Conservation (phyloP, 2,329 filamentous ascomycete species). For the Didymella exigua region DNA sequence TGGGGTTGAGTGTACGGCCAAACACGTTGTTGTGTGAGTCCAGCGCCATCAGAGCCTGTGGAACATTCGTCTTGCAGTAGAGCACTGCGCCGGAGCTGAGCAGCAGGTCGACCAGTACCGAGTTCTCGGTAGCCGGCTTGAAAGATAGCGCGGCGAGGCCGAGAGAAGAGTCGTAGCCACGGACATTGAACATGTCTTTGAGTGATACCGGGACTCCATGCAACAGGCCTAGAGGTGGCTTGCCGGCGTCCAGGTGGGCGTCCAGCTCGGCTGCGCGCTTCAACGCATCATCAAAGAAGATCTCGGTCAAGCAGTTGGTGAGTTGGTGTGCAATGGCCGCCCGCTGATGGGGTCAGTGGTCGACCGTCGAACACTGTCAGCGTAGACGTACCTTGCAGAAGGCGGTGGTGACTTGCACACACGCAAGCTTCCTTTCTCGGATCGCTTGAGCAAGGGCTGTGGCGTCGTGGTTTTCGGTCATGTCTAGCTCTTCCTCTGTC, state of each 20-base stretch:
- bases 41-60: slow-evolving; percentile 59
- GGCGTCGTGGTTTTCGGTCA: slow-evolving; percentile 62
- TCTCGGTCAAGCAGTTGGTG: slow-evolving; percentile 51
- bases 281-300: slow-evolving; percentile 46
- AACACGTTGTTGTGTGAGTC: slow-evolving; percentile 61
- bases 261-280: slow-evolving; percentile 48
- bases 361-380: neutral
- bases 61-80: slow-evolving; percentile 62
- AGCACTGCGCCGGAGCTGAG: slow-evolving; percentile 55
- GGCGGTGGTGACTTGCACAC: slow-evolving; percentile 48
- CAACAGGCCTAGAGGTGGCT: slow-evolving; percentile 51
- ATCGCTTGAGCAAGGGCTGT: slow-evolving; percentile 48
- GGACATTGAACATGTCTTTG: slow-evolving; percentile 58
- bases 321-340: slow-evolving; percentile 56
- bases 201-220: slow-evolving; percentile 56
- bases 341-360: slow-evolving; percentile 34
- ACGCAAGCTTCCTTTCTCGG: slow-evolving; percentile 40
- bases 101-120: slow-evolving; percentile 52
- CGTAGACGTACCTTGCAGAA: slow-evolving; percentile 50
- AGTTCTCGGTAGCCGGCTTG: slow-evolving; percentile 48
- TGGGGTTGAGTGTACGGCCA: slow-evolving; percentile 55
- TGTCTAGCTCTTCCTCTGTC: slow-evolving; percentile 56
- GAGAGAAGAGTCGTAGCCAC: slow-evolving; percentile 52
- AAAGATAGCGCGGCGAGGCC: slow-evolving; percentile 53
- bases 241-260: slow-evolving; percentile 46